Conservation (phyloP, 495 filamentous ascomycete genomes). For the Aspergillus olivimuriae region DNA sequence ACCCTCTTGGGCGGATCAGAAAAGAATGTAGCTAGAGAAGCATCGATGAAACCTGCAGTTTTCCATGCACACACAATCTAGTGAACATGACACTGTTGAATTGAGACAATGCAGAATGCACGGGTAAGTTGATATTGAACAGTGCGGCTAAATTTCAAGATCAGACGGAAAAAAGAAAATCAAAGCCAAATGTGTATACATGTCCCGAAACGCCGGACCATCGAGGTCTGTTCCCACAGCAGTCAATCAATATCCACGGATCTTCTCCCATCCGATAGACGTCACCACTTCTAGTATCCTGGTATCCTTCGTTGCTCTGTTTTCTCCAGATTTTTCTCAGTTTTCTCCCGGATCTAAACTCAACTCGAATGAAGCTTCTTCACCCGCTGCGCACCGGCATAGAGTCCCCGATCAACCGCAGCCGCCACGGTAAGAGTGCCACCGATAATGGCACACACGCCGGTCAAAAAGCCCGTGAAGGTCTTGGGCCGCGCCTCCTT, state of each 20-base stretch:
- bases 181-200: constrained; percentile 1
- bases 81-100: too few relatives aligned
- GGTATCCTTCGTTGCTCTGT: constrained; percentile 2
- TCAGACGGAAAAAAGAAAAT: neutral
- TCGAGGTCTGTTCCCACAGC: neutral
- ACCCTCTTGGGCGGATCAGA: too few relatives aligned
- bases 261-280: too few relatives aligned
- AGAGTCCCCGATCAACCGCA: constrained; percentile 83
- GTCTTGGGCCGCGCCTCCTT: constrained; percentile 81
- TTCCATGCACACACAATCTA: too few relatives aligned
- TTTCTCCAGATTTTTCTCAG: constrained; percentile 1
- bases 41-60: too few relatives aligned
- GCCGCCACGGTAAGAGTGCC: constrained; percentile 95
- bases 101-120: too few relatives aligned
- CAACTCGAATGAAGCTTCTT: constrained; percentile 68
- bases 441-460: constrained; percentile 89
- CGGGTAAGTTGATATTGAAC: neutral
- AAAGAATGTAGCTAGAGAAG: too few relatives aligned
- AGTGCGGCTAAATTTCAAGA: constrained; percentile 1
- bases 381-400: constrained; percentile 75
- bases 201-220: constrained; percentile 9
- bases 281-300: too few relatives aligned
- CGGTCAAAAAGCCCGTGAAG: constrained; percentile 85
- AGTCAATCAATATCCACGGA: too few relatives aligned
- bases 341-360: constrained; percentile 15